Evolutionary conservation across 2,329 filamentous ascomycete genomes (phyloP).

Genomic region (Trichocomaceae sp.): DNA sequence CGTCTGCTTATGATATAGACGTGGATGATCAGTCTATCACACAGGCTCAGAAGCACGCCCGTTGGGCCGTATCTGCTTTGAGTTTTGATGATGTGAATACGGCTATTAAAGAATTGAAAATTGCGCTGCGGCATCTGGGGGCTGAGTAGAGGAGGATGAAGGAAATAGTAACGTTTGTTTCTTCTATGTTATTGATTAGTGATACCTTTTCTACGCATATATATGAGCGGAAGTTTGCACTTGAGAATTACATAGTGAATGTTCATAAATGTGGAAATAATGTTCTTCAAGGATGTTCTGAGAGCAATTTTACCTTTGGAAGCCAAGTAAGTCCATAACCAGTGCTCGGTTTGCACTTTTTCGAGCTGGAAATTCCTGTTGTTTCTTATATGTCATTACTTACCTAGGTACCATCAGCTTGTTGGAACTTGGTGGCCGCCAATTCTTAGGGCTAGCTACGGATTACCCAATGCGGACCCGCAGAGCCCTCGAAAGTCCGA

Average conservation of each 20-base stretch:
- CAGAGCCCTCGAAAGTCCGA: too few relatives aligned
- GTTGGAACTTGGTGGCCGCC: too few relatives aligned
- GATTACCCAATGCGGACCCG: too few relatives aligned
- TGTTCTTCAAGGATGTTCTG: not conserved
- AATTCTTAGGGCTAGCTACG: too few relatives aligned
- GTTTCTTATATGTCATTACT: too few relatives aligned
- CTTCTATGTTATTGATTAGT: not conserved
- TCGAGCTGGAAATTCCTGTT: too few relatives aligned
- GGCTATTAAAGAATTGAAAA: slow-evolving; percentile 74
- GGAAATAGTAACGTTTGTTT: not conserved
- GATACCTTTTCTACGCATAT: not conserved
- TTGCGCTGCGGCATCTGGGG: slow-evolving; percentile 65
- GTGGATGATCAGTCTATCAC: slow-evolving; percentile 66
- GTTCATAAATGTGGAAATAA: not conserved
- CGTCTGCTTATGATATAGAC: slow-evolving; percentile 12
- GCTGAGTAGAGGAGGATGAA: slow-evolving; percentile 41
- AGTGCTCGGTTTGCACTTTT: too few relatives aligned
- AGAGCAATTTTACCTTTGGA: too few relatives aligned
- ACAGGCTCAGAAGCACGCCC: slow-evolving; percentile 87
- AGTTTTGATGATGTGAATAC: slow-evolving; percentile 95
- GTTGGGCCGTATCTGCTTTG: slow-evolving; percentile 91
- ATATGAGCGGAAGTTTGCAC: not conserved
- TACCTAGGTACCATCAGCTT: too few relatives aligned
- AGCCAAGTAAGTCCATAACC: too few relatives aligned
- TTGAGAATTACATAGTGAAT: not conserved